Percentiles rank a stretch among this genome's conserved stretches.
These are phyloP conservation scores for Exophiala calicioides DNA, from an alignment of 2,329 filamentous ascomycete genomes.

Conservation along the genomic window DNA sequence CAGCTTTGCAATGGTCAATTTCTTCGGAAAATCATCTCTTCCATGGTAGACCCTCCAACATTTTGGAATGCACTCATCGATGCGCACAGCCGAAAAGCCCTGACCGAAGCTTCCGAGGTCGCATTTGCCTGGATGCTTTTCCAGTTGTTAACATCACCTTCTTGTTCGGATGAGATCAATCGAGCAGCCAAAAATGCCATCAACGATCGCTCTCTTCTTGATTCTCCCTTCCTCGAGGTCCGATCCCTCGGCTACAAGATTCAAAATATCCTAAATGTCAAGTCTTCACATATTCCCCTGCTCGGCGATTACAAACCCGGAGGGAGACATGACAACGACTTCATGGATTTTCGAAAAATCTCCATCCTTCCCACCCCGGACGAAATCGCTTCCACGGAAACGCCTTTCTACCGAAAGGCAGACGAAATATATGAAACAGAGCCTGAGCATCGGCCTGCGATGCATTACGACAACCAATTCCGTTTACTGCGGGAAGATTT, in stretches of 20 bases:
- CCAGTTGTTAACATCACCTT: conserved; percentile 45
- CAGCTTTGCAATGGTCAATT: conserved; percentile 53
- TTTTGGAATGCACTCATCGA: conserved; percentile 55
- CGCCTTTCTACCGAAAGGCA: conserved; percentile 58
- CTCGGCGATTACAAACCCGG: conserved; percentile 48
- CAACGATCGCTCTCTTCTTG: conserved; percentile 28
- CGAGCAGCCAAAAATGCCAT: conserved; percentile 33
- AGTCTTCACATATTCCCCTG: conserved; percentile 19
- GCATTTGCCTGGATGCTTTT: conserved; percentile 53
- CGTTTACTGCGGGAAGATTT: conserved; percentile 71
- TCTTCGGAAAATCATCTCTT: conserved; percentile 49
- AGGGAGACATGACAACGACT: conserved; percentile 74
- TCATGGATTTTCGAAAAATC: conserved; percentile 61
- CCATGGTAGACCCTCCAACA: conserved; percentile 54
- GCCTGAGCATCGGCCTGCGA: conserved; percentile 41
- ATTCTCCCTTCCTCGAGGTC: conserved; percentile 33
- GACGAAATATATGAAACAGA: conserved; percentile 50
- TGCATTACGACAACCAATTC: conserved; percentile 70
- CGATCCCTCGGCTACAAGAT: conserved; percentile 46
- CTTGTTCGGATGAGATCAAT: conserved; percentile 28
- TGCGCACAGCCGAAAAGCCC: conserved; percentile 32
- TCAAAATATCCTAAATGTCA: conserved; percentile 40
- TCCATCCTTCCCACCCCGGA: conserved; percentile 66
- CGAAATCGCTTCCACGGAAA: conserved; percentile 58
- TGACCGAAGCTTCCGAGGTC: conserved; percentile 38